Evolutionary conservation across 2,329 filamentous ascomycete genomes (phyloP).

Genomic region (Neospermospora avenae): DNA sequence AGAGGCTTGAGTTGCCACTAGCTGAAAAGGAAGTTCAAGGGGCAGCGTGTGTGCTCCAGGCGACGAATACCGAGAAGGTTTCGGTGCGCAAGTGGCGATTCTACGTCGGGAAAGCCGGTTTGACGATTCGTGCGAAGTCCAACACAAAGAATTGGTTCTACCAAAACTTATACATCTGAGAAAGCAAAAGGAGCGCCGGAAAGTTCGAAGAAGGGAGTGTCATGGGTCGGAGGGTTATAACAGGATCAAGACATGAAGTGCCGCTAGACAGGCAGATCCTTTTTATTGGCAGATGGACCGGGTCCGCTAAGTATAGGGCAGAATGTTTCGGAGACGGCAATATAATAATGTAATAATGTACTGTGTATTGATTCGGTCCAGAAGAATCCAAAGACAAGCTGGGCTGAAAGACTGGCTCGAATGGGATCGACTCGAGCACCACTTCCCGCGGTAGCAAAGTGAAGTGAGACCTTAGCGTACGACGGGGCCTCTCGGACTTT

Average conservation of each 20-base stretch:
- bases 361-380: background rate
- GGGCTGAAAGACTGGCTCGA: background rate
- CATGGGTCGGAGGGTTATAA: slow-evolving; percentile 17
- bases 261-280: background rate
- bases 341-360: too few relatives aligned
- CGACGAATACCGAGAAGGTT: slow-evolving; percentile 16
- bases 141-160: slow-evolving; percentile 29
- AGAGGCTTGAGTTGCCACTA: slow-evolving; percentile 25
- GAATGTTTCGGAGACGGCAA: too few relatives aligned
- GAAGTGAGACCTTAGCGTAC: background rate
- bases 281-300: background rate
- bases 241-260: background rate
- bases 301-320: background rate
- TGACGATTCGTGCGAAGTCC: slow-evolving; percentile 21
- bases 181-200: slow-evolving; percentile 21
- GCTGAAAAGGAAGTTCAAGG: slow-evolving; percentile 24
- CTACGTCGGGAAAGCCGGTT: slow-evolving; percentile 27
- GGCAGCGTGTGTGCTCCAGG: slow-evolving; percentile 11
- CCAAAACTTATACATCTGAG: slow-evolving; percentile 25
- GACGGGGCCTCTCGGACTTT: slow-evolving; percentile 4
- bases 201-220: slow-evolving; percentile 16
- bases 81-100: slow-evolving; percentile 28
- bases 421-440: too few relatives aligned
- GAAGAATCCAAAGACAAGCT: background rate
- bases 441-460: background rate